Conservation (phyloP, 2,329 filamentous ascomycete genomes). For the Monosporascus sp. region DNA sequence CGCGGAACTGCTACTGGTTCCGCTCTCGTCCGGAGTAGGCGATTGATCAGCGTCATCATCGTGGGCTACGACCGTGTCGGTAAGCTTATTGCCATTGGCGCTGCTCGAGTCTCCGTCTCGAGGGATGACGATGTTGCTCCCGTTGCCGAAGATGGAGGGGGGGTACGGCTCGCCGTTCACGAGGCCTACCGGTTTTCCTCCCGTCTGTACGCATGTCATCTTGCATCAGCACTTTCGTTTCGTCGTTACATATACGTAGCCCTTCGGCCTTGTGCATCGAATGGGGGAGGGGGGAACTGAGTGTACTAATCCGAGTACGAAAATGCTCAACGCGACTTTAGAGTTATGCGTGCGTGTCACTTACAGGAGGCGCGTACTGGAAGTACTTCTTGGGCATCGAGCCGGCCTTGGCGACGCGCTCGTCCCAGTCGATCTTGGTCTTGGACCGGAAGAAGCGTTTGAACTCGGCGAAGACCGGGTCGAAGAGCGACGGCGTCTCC, state of each 20-base stretch:
- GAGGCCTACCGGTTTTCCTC: conserved; percentile 24
- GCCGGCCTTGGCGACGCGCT: conserved; percentile 37
- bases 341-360: conserved; percentile 10
- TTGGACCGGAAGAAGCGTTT: conserved; percentile 51
- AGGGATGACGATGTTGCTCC: not conserved
- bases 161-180: conserved; percentile 3
- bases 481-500: conserved; percentile 33
- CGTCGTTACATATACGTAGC: not conserved
- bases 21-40: not conserved
- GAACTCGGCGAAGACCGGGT: conserved; percentile 45
- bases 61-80: not conserved
- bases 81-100: not conserved
- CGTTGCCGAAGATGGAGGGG: conserved; percentile 2
- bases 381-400: conserved; percentile 31
- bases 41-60: not conserved
- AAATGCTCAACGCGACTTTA: too few relatives aligned
- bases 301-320: too few relatives aligned
- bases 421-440: conserved; percentile 56
- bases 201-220: not conserved
- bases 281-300: not conserved
- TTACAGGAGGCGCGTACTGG: conserved; percentile 43
- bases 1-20: not conserved
- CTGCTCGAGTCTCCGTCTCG: not conserved
- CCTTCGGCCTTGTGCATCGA: too few relatives aligned
- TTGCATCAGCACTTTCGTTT: not conserved